Evolutionary conservation across 129 eudicot species (phyloP).

Genomic region (Centrapalus pauciflorus): DNA sequence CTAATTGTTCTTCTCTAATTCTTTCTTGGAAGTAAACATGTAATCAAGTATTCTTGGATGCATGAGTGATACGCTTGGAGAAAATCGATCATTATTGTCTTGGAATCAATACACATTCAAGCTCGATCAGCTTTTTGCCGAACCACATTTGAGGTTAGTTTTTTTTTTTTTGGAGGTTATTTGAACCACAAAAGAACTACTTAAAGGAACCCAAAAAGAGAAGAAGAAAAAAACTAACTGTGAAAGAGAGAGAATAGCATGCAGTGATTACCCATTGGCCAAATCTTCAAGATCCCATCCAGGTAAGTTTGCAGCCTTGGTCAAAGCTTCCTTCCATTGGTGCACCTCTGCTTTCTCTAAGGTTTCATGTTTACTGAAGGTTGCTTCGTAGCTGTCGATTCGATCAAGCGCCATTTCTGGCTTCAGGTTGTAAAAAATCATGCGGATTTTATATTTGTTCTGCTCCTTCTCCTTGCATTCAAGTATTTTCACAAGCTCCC

Average conservation of each 20-base stretch:
- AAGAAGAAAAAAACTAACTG: too few species aligned
- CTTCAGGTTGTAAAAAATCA: slow-evolving; percentile 8
- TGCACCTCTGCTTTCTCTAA: background rate
- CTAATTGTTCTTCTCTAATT: too few species aligned
- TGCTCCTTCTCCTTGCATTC: slow-evolving; percentile 22
- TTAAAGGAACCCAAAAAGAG: too few species aligned
- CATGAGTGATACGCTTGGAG: too few species aligned
- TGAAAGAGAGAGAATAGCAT: background rate
- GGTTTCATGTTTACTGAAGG: background rate
- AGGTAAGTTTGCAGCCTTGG: slow-evolving; percentile 26
- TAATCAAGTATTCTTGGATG: too few species aligned
- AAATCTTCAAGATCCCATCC: slow-evolving; percentile 27
- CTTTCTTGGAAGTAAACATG: too few species aligned
- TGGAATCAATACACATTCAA: too few species aligned
- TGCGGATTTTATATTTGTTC: slow-evolving; percentile 10
- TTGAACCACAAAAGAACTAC: too few species aligned
- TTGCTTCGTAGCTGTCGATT: background rate
- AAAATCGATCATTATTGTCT: too few species aligned
- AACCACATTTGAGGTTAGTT: too few species aligned
- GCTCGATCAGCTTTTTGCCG: too few species aligned
- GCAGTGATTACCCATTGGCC: slow-evolving; percentile 21
- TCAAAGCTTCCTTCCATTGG: slow-evolving; percentile 28
- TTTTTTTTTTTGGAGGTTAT: too few species aligned
- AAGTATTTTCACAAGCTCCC: slow-evolving; percentile 26
- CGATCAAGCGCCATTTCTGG: slow-evolving; percentile 15